These are phyloP conservation scores for Pichia manshurica DNA, from an alignment of 805 yeast genomes.

Conservation along the genomic window DNA sequence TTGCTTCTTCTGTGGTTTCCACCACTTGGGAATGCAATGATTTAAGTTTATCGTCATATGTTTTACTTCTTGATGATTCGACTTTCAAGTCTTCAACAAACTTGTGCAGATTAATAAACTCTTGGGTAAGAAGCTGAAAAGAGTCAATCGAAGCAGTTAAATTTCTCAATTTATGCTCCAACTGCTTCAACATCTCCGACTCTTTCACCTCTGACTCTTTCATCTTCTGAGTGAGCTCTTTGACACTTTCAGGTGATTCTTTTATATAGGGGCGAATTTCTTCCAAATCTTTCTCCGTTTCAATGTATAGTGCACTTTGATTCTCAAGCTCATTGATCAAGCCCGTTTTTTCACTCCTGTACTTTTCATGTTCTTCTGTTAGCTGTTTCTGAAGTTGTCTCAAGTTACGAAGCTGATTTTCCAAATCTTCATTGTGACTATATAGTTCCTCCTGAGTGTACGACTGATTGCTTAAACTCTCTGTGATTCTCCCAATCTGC, in stretches of 20 bases:
- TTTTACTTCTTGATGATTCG: constrained; percentile 40
- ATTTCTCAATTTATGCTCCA: constrained; percentile 46
- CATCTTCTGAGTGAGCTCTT: constrained; percentile 48
- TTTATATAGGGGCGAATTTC: constrained; percentile 54
- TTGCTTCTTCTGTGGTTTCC: constrained; percentile 36
- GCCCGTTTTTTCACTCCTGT: constrained; percentile 56
- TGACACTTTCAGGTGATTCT: constrained; percentile 53
- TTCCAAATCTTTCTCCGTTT: constrained; percentile 52
- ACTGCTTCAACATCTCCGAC: constrained; percentile 32
- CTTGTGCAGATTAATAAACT: constrained; percentile 36
- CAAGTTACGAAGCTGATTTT: constrained; percentile 53
- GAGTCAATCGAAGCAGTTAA: constrained; percentile 52
- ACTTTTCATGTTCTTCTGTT: constrained; percentile 54
- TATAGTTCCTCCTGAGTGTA: constrained; percentile 38
- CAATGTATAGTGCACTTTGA: constrained; percentile 49
- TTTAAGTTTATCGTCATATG: constrained; percentile 21
- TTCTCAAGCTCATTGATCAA: constrained; percentile 57
- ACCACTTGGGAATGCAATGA: constrained; percentile 32
- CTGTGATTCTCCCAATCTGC: constrained; percentile 18
- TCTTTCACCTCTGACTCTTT: constrained; percentile 38
- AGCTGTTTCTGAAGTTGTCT: constrained; percentile 59
- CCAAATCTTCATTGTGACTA: constrained; percentile 50
- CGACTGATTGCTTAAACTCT: constrained; percentile 21
- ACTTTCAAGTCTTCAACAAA: constrained; percentile 45
- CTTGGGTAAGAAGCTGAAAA: constrained; percentile 46